Percentiles rank a stretch among this genome's conserved stretches.
Evolutionary conservation across 2,329 filamentous ascomycete genomes (phyloP).

Genomic region (Didymella pomorum): DNA sequence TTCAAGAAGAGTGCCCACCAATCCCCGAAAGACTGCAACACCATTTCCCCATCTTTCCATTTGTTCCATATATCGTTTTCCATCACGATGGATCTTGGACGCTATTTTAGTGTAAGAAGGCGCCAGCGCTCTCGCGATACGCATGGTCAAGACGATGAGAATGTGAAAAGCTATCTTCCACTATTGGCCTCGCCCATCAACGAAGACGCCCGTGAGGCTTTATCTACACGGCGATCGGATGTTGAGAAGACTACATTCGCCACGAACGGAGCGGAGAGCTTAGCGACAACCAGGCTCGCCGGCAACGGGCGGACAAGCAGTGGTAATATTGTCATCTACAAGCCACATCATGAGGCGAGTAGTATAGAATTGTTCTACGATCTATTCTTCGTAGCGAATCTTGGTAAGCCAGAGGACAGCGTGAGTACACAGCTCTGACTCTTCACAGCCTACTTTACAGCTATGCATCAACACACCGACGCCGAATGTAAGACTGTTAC

Average conservation of each 20-base stretch:
- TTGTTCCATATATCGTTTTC: background rate
- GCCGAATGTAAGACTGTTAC: slow-evolving; percentile 36
- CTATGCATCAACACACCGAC: slow-evolving; percentile 64
- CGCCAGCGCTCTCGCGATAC: slow-evolving; percentile 4
- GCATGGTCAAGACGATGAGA: slow-evolving; percentile 1
- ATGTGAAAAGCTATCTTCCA: slow-evolving; percentile 23
- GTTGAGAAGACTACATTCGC: slow-evolving; percentile 24
- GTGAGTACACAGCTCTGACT: background rate
- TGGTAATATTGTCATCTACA: slow-evolving; percentile 38
- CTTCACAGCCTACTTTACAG: slow-evolving; percentile 63
- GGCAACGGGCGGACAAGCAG: slow-evolving; percentile 30
- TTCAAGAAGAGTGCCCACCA: background rate
- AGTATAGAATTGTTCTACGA: slow-evolving; percentile 67
- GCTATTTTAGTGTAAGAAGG: slow-evolving; percentile 29
- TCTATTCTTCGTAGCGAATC: slow-evolving; percentile 69
- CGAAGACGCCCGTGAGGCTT: slow-evolving; percentile 26
- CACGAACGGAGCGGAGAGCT: slow-evolving; percentile 16
- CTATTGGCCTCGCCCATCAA: slow-evolving; percentile 33
- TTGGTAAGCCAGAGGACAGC: slow-evolving; percentile 42
- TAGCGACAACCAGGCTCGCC: slow-evolving; percentile 23
- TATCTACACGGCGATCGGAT: slow-evolving; percentile 22
- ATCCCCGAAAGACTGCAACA: background rate
- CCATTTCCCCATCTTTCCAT: background rate
- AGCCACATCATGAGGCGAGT: slow-evolving; percentile 55
- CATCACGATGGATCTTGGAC: slow-evolving; percentile 28